Evolutionary conservation across 768 basidiomycete genomes (phyloP).

Genomic region (Amanita jacksonii): DNA sequence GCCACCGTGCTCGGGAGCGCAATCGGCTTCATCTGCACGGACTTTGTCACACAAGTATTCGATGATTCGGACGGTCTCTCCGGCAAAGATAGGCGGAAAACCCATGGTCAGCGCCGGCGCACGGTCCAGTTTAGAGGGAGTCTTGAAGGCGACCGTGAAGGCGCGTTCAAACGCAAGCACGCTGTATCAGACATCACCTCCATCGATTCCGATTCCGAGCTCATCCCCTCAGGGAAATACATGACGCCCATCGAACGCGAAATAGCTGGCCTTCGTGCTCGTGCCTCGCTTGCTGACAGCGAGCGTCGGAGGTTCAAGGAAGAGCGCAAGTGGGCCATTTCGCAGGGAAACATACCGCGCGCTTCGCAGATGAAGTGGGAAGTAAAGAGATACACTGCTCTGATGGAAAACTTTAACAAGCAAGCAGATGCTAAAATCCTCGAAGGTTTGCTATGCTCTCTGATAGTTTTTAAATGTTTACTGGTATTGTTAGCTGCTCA

Average conservation of each 20-base stretch:
- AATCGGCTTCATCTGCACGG: conserved; percentile 62
- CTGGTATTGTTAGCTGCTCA: not conserved
- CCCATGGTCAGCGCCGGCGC: conserved; percentile 22
- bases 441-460: conserved; percentile 37
- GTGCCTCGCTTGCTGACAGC: conserved; percentile 74
- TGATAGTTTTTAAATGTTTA: not conserved
- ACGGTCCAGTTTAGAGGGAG: conserved; percentile 37
- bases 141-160: conserved; percentile 28
- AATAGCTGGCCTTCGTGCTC: conserved; percentile 63
- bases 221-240: conserved; percentile 45
- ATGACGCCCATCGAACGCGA: conserved; percentile 66
- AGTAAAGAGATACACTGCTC: conserved; percentile 67
- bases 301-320: conserved; percentile 78
- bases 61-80: conserved; percentile 35
- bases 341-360: conserved; percentile 65
- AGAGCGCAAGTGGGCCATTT: conserved; percentile 80
- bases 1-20: conserved; percentile 58
- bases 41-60: conserved; percentile 57
- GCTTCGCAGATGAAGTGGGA: conserved; percentile 79
- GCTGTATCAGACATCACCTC: conserved; percentile 53
- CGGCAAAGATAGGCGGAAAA: conserved; percentile 24
- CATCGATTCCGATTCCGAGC: conserved; percentile 59
- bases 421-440: conserved; percentile 66
- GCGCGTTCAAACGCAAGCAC: conserved; percentile 17
- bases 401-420: conserved; percentile 72